A percentile compares a stretch with the other conserved stretches of the same genome.
Conservation (phyloP, 2,329 filamentous ascomycete genomes). For the Pseudomassariella vexata region DNA sequence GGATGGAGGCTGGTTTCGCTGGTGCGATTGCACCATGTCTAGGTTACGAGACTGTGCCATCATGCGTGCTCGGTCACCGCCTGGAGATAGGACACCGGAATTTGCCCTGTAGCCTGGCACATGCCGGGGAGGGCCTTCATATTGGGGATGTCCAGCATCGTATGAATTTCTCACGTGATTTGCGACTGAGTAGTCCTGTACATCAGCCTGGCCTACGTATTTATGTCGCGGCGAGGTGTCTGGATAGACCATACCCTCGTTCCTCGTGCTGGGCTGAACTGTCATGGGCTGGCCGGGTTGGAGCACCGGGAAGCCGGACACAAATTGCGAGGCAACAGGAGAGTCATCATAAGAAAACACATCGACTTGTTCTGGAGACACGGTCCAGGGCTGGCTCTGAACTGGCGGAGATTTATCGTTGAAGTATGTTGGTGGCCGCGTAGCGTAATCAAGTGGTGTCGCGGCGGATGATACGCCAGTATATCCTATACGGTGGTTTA, state of each 20-base stretch:
- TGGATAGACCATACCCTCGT: constrained; percentile 36
- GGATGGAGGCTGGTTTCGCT: constrained; percentile 29
- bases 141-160: constrained; percentile 1
- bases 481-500: constrained; percentile 21
- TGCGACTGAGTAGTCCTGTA: constrained; percentile 14
- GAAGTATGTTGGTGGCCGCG: constrained; percentile 16
- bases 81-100: constrained; percentile 9
- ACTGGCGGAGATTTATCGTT: constrained; percentile 17
- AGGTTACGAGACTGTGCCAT: constrained; percentile 16
- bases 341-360: constrained; percentile 24
- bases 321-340: constrained; percentile 20
- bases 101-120: constrained; percentile 12
- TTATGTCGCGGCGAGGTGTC: constrained; percentile 14
- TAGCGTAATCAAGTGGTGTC: constrained; percentile 17
- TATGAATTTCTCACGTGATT: constrained; percentile 11
- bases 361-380: constrained; percentile 18
- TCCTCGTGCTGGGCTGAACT: constrained; percentile 23
- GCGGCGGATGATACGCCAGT: constrained; percentile 18
- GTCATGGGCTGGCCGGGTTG: constrained; percentile 25
- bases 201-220: constrained; percentile 17
- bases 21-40: constrained; percentile 27
- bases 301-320: constrained; percentile 29
- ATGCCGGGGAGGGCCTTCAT: no score
- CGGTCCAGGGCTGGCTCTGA: constrained; percentile 15
- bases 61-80: constrained; percentile 12